These are phyloP conservation scores for Phanerodontia chrysosporium DNA, from an alignment of 768 basidiomycete genomes.

Conservation along the genomic window DNA sequence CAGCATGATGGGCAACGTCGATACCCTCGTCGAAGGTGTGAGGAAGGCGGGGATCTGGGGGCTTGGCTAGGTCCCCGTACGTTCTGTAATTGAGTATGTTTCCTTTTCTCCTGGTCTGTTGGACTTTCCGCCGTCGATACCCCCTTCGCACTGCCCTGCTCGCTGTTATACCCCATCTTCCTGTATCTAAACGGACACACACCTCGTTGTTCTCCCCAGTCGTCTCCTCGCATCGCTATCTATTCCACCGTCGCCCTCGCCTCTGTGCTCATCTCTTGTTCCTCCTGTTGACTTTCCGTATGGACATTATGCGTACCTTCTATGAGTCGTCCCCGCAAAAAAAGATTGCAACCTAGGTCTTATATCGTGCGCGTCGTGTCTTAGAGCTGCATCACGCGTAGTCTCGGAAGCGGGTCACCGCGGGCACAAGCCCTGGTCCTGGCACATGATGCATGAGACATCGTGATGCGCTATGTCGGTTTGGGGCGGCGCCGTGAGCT, in stretches of 20 bases:
- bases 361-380: not conserved
- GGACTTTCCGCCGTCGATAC: not conserved
- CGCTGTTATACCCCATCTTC: not conserved
- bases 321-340: not conserved
- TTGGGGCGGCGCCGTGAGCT: no score
- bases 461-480: no score
- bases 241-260: not conserved
- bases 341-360: not conserved
- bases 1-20: constrained; percentile 86
- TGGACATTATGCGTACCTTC: not conserved
- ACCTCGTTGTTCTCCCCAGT: not conserved
- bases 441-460: no score
- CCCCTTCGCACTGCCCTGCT: not conserved
- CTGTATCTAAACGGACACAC: not conserved
- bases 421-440: not conserved
- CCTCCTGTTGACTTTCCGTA: not conserved
- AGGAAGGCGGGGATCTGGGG: constrained; percentile 88
- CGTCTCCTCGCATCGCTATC: constrained; percentile 1
- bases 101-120: not conserved
- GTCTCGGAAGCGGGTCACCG: not conserved
- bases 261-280: not conserved
- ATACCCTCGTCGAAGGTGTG: constrained; percentile 84
- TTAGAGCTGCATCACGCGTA: no score
- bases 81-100: not conserved
- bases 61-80: constrained; percentile 34